Conservation (phyloP, 2,329 filamentous ascomycete genomes). For the Penicillium verrucosum region DNA sequence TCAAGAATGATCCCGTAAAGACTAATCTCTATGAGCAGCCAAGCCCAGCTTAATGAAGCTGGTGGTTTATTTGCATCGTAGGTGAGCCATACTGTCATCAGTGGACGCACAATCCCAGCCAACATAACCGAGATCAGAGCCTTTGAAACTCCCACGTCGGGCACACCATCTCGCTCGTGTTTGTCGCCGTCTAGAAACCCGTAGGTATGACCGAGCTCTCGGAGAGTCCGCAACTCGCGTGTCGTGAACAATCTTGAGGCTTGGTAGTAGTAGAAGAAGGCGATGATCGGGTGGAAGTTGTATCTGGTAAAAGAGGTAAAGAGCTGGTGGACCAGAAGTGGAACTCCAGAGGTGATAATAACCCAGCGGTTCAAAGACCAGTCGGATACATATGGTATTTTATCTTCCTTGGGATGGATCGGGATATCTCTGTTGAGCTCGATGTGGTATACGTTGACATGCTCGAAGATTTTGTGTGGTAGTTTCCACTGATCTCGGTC, state of each 20-base stretch:
- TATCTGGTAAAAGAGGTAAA: neutral
- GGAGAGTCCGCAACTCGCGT: neutral
- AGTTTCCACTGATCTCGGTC: no score
- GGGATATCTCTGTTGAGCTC: neutral
- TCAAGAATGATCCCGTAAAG: conserved; percentile 2
- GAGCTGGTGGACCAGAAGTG: neutral
- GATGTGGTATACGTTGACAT: neutral
- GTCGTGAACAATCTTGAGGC: neutral
- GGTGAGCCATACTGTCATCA: conserved; percentile 1
- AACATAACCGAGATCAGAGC: neutral
- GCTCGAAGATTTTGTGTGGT: neutral
- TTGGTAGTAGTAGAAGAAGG: conserved; percentile 1
- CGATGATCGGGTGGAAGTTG: neutral
- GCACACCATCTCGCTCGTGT: conserved; percentile 2
- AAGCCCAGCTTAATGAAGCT: neutral
- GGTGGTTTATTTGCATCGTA: neutral
- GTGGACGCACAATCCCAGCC: neutral
- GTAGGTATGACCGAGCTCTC: neutral
- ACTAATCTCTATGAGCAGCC: neutral
- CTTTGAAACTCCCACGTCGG: neutral
- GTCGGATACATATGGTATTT: neutral
- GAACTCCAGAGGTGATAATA: neutral
- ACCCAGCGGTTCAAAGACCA: conserved; percentile 3
- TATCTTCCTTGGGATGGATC: neutral
- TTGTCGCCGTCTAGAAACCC: conserved; percentile 1